A percentile compares a stretch with the other conserved stretches of the same genome.
phyloP scores from a whole-genome alignment of 345 rosid species.

The Psidium guajava region DNA sequence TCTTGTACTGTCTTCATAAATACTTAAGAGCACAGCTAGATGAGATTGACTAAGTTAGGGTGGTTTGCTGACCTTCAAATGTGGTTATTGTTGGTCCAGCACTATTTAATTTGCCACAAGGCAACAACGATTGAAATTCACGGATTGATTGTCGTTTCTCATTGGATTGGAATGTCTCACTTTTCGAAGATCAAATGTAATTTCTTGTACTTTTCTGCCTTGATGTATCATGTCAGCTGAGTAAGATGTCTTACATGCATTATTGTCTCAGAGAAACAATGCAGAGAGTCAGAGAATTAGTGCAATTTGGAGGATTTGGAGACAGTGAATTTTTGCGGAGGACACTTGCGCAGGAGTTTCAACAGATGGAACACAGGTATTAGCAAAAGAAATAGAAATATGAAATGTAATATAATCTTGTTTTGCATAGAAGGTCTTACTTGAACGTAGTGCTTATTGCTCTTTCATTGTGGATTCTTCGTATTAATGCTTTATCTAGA shows the following conservation, averaged over 20 bases:
- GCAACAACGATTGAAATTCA: neutral
- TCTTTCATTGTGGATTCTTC: neutral
- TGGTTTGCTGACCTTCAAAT: neutral
- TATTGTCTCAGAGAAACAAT: neutral
- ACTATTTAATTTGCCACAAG: neutral
- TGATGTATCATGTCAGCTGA: neutral
- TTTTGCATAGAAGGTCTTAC: neutral
- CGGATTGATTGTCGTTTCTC: neutral
- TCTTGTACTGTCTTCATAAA: neutral
- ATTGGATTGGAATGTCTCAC: neutral
- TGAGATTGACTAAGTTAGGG: neutral
- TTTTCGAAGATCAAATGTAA: neutral
- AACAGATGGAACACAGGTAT: slow-evolving; percentile 64
- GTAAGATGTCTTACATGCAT: neutral
- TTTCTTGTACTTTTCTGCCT: neutral
- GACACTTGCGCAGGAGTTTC: slow-evolving; percentile 70
- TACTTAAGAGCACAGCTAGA: neutral
- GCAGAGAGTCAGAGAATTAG: neutral
- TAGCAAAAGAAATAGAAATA: neutral
- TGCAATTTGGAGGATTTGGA: slow-evolving; percentile 36
- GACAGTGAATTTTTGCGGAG: slow-evolving; percentile 44
- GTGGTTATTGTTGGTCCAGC: neutral
- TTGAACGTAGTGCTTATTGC: neutral
- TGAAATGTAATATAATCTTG: neutral
- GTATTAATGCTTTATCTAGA: neutral